These are phyloP conservation scores for Globisporangium echinulatum DNA, from an alignment of 352 stramenopile genomes.

Conservation along the genomic window DNA sequence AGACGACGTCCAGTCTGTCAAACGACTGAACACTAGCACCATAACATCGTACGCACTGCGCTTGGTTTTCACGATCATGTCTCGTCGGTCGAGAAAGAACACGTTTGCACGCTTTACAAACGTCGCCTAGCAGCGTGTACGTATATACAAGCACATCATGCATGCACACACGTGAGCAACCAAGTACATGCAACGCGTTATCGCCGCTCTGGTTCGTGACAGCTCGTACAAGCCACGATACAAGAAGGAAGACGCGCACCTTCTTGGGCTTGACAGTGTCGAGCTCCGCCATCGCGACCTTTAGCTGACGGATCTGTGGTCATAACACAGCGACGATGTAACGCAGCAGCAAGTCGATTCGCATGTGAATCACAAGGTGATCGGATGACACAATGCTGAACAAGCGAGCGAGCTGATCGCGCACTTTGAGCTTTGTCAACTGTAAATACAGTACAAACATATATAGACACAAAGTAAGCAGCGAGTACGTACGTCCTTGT, in stretches of 20 bases:
- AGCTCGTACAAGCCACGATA: too few species aligned
- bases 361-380: background rate
- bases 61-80: conserved; percentile 68
- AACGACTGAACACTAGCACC: background rate
- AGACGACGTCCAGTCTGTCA: background rate
- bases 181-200: background rate
- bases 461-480: background rate
- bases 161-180: background rate
- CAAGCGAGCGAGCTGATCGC: background rate
- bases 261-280: conserved; percentile 65
- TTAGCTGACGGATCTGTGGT: conserved; percentile 64
- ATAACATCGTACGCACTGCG: conserved; percentile 25
- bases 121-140: conserved; percentile 27
- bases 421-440: too few species aligned
- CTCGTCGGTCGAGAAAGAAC: conserved; percentile 65
- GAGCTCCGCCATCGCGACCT: conserved; percentile 68
- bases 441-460: background rate
- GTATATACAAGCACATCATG: background rate
- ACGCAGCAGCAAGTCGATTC: too few species aligned
- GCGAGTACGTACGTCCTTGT: conserved; percentile 10
- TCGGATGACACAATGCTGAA: too few species aligned
- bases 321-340: too few species aligned
- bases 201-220: too few species aligned
- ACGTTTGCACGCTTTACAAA: conserved; percentile 67
- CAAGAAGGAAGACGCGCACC: conserved; percentile 18